Evolutionary conservation across 768 basidiomycete species (phyloP).

Genomic region (Saitozyma podzolica): DNA sequence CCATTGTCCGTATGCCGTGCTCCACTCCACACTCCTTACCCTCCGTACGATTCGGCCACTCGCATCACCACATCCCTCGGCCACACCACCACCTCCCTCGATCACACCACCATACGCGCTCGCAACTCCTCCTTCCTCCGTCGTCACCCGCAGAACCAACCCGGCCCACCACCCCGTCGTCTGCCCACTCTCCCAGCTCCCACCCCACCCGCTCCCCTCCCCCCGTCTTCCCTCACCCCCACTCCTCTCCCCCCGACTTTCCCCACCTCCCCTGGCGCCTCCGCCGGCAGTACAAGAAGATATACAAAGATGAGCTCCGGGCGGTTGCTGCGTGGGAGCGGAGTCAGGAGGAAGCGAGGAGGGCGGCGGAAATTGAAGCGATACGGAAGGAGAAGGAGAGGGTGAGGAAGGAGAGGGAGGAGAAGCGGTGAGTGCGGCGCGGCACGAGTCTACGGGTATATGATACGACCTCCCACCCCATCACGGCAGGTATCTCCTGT

Average conservation of each 20-base stretch:
- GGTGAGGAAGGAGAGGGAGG: slow-evolving; percentile 18
- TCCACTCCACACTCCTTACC: too few species aligned
- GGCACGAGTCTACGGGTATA: too few species aligned
- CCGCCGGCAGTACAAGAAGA: slow-evolving; percentile 8
- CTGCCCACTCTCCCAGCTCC: neutral
- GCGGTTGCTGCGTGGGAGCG: slow-evolving; percentile 3
- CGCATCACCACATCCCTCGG: neutral
- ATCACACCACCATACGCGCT: too few species aligned
- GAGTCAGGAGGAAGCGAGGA: slow-evolving; percentile 14
- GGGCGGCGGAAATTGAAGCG: slow-evolving; percentile 13
- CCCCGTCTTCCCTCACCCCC: neutral
- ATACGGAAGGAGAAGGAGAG: slow-evolving; percentile 15
- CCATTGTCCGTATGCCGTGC: too few species aligned
- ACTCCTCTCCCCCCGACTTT: slow-evolving; percentile 9
- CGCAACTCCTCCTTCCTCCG: too few species aligned
- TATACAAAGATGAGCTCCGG: slow-evolving; percentile 15
- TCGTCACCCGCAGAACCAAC: neutral
- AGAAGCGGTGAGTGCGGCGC: slow-evolving; percentile 25
- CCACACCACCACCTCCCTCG: too few species aligned
- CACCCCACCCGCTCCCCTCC: neutral
- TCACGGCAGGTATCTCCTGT: too few species aligned
- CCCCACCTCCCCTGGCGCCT: neutral
- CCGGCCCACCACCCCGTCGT: neutral
- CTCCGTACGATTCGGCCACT: too few species aligned
- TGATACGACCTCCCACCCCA: too few species aligned